These are phyloP conservation scores for Calophaca sinica DNA, from an alignment of 306 rosid genomes.

Conservation along the genomic window DNA sequence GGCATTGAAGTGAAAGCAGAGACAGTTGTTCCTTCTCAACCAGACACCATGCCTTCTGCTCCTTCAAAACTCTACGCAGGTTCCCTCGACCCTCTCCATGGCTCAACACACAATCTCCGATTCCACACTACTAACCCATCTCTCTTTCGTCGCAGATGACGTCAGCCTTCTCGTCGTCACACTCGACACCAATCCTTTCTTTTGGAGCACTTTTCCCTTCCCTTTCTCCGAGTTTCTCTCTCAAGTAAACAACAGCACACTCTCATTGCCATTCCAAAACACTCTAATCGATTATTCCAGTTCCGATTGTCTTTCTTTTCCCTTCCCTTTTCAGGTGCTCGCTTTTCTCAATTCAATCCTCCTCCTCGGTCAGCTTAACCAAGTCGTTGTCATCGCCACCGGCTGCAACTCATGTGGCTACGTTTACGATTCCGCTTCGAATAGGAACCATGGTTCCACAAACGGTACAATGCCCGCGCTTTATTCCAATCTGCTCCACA, in stretches of 20 bases:
- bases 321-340: constrained; percentile 60
- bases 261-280: constrained; percentile 10
- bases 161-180: constrained; percentile 85
- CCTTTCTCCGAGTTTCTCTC: constrained; percentile 84
- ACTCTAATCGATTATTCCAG: not conserved
- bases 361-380: constrained; percentile 86
- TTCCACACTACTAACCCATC: not conserved
- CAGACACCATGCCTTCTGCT: constrained; percentile 71
- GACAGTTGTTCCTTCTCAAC: not conserved
- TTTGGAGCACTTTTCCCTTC: constrained; percentile 77
- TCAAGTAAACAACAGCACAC: constrained; percentile 54
- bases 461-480: constrained; percentile 76
- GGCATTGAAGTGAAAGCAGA: constrained; percentile 10
- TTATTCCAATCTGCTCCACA: constrained; percentile 69
- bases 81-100: constrained; percentile 22
- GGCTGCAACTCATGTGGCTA: constrained; percentile 86
- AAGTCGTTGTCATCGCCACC: constrained; percentile 82
- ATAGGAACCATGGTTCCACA: constrained; percentile 56
- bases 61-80: constrained; percentile 84
- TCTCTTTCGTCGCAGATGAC: constrained; percentile 69
- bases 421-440: constrained; percentile 72
- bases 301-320: not conserved
- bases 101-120: not conserved
- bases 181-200: constrained; percentile 87
- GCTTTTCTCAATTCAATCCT: constrained; percentile 80